A percentile compares a stretch with the other conserved stretches of the same genome.
Evolutionary conservation across 1,139 yeast species (phyloP).

Genomic region (Zygosaccharomyces pseudobailii): DNA sequence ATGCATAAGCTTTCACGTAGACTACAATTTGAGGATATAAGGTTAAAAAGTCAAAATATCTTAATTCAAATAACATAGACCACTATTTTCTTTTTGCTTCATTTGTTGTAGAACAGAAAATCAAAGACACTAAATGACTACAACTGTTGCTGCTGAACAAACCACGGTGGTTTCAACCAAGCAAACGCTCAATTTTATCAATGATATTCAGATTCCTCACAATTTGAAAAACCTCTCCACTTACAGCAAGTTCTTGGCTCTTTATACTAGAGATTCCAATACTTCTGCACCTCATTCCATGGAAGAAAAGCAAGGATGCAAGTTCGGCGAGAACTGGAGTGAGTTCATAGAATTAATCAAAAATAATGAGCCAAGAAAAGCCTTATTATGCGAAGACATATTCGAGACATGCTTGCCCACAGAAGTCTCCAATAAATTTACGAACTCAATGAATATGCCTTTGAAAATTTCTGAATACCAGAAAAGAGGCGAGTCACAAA

Average conservation of each 20-base stretch:
- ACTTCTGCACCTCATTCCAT: slow-evolving; percentile 21
- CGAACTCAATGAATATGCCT: slow-evolving; percentile 18
- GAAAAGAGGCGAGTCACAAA: slow-evolving; percentile 28
- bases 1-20: no score
- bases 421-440: slow-evolving; percentile 19
- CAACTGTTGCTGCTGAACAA: background rate
- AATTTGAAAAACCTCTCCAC: slow-evolving; percentile 32
- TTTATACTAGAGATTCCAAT: slow-evolving; percentile 31
- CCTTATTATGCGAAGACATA: slow-evolving; percentile 17
- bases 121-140: background rate
- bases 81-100: background rate
- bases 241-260: slow-evolving; percentile 35
- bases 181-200: slow-evolving; percentile 2
- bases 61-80: no score
- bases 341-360: slow-evolving; percentile 12
- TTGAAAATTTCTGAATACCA: slow-evolving; percentile 33
- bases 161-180: background rate
- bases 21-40: no score
- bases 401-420: slow-evolving; percentile 21
- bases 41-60: no score
- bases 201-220: slow-evolving; percentile 13
- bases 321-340: slow-evolving; percentile 30
- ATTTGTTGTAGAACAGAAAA: background rate
- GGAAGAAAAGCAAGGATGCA: slow-evolving; percentile 31
- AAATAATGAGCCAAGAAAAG: slow-evolving; percentile 8